Conservation (phyloP, 495 filamentous ascomycete genomes). For the Aspergillus saccharolyticus region DNA sequence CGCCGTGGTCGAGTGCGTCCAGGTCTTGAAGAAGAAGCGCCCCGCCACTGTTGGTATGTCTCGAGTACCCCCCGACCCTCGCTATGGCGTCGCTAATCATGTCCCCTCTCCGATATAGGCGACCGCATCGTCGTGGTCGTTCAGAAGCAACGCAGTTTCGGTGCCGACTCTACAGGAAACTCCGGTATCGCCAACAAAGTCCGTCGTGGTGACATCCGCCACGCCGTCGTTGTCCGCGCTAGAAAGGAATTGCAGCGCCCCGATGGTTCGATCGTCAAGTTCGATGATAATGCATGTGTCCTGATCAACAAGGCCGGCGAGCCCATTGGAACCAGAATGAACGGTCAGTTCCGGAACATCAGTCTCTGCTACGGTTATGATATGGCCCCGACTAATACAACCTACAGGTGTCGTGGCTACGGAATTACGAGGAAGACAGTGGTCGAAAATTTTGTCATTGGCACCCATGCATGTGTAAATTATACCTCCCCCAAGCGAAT, state of each 20-base stretch:
- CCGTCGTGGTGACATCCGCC: conserved; percentile 90
- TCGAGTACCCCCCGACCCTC: background rate
- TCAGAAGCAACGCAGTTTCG: conserved; percentile 84
- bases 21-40: conserved; percentile 85
- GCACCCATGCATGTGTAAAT: conserved; percentile 85
- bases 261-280: conserved; percentile 84
- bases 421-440: conserved; percentile 82
- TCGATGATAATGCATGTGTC: conserved; percentile 98
- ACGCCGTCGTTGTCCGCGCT: conserved; percentile 92
- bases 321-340: conserved; percentile 89
- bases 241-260: conserved; percentile 76
- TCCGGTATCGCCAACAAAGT: conserved; percentile 80
- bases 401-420: conserved; percentile 69
- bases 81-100: conserved; percentile 4
- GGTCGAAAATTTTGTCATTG: conserved; percentile 96
- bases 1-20: conserved; percentile 92
- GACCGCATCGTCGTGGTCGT: conserved; percentile 97
- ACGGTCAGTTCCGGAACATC: conserved; percentile 46
- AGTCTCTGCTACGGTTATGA: background rate
- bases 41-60: conserved; percentile 81
- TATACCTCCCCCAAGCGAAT: conserved; percentile 33
- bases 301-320: conserved; percentile 96
- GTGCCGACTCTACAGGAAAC: conserved; percentile 52
- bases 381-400: conserved; percentile 16
- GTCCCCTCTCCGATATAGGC: conserved; percentile 46